Evolutionary conservation across 805 yeast species (phyloP).

Genomic region (Saccharomycopsis sp.): DNA sequence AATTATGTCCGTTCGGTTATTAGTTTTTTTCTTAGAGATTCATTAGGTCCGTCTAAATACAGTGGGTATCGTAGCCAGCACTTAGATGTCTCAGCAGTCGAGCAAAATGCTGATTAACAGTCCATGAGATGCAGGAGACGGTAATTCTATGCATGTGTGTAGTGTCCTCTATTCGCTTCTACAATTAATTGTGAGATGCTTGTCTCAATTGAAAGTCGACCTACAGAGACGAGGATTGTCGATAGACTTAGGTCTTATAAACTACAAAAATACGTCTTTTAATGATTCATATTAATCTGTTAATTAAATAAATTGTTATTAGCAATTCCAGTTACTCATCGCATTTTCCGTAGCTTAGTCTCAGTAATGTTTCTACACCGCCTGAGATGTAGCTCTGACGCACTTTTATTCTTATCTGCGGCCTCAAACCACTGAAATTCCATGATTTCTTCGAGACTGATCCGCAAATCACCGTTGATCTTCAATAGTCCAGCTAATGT

Average conservation of each 20-base stretch:
- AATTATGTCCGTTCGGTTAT: too few relatives aligned
- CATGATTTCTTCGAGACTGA: neutral
- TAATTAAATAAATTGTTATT: too few relatives aligned
- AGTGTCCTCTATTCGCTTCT: neutral
- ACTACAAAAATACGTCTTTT: too few relatives aligned
- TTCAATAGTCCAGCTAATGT: conserved; percentile 1
- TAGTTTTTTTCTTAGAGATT: neutral
- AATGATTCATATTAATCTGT: too few relatives aligned
- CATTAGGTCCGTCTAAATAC: neutral
- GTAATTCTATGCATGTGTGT: neutral
- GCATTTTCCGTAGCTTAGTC: neutral
- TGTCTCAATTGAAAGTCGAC: neutral
- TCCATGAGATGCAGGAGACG: neutral
- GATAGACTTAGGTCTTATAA: too few relatives aligned
- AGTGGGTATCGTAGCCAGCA: neutral
- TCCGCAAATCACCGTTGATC: neutral
- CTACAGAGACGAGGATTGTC: neutral
- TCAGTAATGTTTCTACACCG: neutral
- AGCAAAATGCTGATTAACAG: neutral
- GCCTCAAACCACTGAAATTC: neutral
- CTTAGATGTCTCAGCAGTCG: neutral
- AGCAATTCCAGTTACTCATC: too few relatives aligned
- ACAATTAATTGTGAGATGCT: neutral
- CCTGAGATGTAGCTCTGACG: neutral
- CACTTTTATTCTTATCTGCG: neutral